Conservation (phyloP, 2,329 filamentous ascomycete species). For the Colletotrichum sp. region DNA sequence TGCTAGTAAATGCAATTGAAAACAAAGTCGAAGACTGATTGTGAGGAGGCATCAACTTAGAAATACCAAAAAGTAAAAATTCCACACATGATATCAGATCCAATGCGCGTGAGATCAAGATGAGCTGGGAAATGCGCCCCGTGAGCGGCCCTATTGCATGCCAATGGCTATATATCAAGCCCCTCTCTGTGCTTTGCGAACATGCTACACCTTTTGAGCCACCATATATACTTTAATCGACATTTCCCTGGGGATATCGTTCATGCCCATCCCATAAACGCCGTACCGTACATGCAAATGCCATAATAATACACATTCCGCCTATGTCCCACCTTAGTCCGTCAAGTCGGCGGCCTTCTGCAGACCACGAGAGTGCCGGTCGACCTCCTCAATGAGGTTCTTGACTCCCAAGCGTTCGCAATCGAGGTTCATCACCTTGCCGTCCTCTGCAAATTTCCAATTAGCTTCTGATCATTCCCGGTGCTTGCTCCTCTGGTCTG, state of each 20-base stretch:
- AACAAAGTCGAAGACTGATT: neutral
- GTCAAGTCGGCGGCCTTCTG: conserved; percentile 82
- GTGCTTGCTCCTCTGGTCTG: neutral
- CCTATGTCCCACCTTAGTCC: conserved; percentile 35
- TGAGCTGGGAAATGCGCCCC: neutral
- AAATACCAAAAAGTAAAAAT: conserved; percentile 15
- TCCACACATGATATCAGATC: neutral
- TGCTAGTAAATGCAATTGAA: neutral
- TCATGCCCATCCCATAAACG: conserved; percentile 14
- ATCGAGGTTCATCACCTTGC: conserved; percentile 86
- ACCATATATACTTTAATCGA: neutral
- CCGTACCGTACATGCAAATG: conserved; percentile 8
- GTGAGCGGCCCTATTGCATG: neutral
- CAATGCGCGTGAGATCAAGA: neutral
- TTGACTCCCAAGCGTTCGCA: conserved; percentile 83
- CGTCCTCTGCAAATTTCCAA: conserved; percentile 71
- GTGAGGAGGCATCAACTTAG: neutral
- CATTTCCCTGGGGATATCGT: conserved; percentile 5
- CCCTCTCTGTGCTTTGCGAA: neutral
- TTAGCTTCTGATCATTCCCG: neutral
- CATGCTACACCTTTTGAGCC: neutral
- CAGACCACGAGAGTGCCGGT: conserved; percentile 84
- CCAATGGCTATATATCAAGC: neutral
- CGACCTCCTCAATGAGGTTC: conserved; percentile 85
- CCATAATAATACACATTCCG: conserved; percentile 14